Conservation (phyloP, 768 basidiomycete genomes). For the Boletus tomentosulus region DNA sequence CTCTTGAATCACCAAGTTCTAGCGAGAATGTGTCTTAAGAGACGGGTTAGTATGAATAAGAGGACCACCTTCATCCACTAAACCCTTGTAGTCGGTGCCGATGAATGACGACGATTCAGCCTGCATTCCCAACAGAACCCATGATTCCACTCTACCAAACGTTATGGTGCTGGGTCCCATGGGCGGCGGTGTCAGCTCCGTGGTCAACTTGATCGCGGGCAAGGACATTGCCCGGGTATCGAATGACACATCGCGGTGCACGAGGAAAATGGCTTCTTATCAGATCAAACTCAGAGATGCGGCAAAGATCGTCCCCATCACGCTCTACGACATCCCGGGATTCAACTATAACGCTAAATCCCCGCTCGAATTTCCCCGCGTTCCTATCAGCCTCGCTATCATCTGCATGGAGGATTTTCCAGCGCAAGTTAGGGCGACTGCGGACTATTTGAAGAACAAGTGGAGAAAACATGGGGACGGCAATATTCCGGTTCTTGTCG, state of each 20-base stretch:
- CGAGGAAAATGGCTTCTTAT: constrained; percentile 12
- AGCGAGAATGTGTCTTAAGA: constrained; percentile 14
- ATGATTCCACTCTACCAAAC: constrained; percentile 12
- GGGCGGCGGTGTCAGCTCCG: constrained; percentile 26
- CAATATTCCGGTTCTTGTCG: constrained; percentile 17
- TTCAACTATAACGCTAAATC: constrained; percentile 18
- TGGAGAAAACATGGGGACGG: constrained; percentile 16
- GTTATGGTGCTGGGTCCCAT: constrained; percentile 24
- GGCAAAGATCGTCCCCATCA: constrained; percentile 8
- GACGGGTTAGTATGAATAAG: constrained; percentile 13
- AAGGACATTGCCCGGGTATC: constrained; percentile 18
- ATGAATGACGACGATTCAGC: constrained; percentile 1
- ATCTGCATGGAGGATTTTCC: constrained; percentile 22
- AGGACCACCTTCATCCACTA: background rate
- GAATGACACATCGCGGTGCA: constrained; percentile 16
- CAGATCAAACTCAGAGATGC: constrained; percentile 12
- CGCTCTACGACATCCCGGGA: constrained; percentile 23
- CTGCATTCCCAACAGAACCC: background rate
- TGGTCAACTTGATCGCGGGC: constrained; percentile 30
- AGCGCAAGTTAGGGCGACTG: constrained; percentile 17
- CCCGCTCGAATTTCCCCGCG: constrained; percentile 16
- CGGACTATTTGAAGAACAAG: constrained; percentile 14
- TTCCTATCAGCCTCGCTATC: constrained; percentile 20
- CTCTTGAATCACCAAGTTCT: background rate
- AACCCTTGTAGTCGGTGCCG: constrained; percentile 4